Conservation (phyloP, 2,329 filamentous ascomycete species). For the Calonectria multiphialidica region DNA sequence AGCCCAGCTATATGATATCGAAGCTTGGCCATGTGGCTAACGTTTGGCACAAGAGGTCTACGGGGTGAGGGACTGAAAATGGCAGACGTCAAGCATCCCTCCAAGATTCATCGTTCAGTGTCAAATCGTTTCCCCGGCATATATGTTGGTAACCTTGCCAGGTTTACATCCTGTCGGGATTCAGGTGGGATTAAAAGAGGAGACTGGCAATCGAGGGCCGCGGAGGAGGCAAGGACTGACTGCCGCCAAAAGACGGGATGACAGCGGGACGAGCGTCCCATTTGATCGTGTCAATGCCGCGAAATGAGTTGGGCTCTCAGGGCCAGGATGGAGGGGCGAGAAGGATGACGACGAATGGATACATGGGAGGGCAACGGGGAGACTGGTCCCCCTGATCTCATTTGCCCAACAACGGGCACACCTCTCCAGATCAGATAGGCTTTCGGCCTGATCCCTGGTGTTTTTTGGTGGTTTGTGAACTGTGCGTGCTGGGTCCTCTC, state of each 20-base stretch:
- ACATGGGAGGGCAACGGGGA: conserved; percentile 12
- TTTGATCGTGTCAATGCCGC: conserved; percentile 9
- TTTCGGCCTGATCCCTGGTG: conserved; percentile 29
- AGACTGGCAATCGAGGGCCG: neutral
- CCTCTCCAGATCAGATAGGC: neutral
- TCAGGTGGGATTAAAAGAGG: conserved; percentile 8
- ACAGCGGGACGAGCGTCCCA: conserved; percentile 33
- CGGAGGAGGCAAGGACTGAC: neutral
- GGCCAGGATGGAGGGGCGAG: neutral
- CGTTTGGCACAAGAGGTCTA: too few relatives aligned
- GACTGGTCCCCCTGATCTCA: conserved; percentile 20
- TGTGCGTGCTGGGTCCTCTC: neutral
- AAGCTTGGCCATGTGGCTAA: too few relatives aligned
- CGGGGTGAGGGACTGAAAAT: neutral
- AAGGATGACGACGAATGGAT: neutral
- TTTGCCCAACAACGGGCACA: conserved; percentile 21
- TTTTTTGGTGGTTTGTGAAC: conserved; percentile 5
- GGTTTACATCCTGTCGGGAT: neutral
- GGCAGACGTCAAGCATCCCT: neutral
- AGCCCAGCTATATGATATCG: too few relatives aligned
- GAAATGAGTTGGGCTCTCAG: neutral
- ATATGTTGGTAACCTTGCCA: neutral
- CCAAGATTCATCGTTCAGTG: neutral
- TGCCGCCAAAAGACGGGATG: conserved; percentile 27
- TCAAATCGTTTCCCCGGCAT: neutral